These are phyloP conservation scores for Leccinum broughii DNA, from an alignment of 768 basidiomycete species.

Conservation along the genomic window DNA sequence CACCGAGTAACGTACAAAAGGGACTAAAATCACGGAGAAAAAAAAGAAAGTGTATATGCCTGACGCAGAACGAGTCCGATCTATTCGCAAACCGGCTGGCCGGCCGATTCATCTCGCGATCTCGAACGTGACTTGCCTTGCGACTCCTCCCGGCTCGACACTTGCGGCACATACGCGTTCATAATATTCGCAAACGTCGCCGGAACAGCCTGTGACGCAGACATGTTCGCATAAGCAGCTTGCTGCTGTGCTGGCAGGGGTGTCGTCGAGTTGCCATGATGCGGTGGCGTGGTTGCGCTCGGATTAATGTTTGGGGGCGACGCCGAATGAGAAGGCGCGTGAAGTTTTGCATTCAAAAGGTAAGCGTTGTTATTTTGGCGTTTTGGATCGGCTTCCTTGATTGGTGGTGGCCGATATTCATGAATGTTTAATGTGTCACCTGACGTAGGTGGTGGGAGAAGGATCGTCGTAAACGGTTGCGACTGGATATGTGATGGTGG, in stretches of 20 bases:
- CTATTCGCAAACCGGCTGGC: constrained; percentile 19
- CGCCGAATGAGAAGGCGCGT: constrained; percentile 18
- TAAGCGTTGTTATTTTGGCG: constrained; percentile 18
- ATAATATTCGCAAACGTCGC: constrained; percentile 68
- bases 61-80: neutral
- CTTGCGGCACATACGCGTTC: constrained; percentile 59
- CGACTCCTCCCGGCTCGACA: constrained; percentile 24
- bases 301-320: constrained; percentile 28
- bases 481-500: constrained; percentile 8
- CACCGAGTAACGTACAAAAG: constrained; percentile 9
- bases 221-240: constrained; percentile 17
- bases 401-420: constrained; percentile 32
- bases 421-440: constrained; percentile 34
- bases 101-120: constrained; percentile 27
- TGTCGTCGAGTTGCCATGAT: constrained; percentile 12
- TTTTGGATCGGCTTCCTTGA: constrained; percentile 22
- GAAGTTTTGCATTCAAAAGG: constrained; percentile 14
- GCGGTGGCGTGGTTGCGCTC: constrained; percentile 21
- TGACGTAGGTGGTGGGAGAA: constrained; percentile 30
- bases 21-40: neutral
- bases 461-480: constrained; percentile 33
- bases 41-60: neutral
- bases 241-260: constrained; percentile 18
- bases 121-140: constrained; percentile 29
- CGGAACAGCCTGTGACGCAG: constrained; percentile 38